Evolutionary conservation across 345 rosid genomes (phyloP), one percentile per base, ranked within the genome.

Genomic region (Populus ilicifolia): DNA sequence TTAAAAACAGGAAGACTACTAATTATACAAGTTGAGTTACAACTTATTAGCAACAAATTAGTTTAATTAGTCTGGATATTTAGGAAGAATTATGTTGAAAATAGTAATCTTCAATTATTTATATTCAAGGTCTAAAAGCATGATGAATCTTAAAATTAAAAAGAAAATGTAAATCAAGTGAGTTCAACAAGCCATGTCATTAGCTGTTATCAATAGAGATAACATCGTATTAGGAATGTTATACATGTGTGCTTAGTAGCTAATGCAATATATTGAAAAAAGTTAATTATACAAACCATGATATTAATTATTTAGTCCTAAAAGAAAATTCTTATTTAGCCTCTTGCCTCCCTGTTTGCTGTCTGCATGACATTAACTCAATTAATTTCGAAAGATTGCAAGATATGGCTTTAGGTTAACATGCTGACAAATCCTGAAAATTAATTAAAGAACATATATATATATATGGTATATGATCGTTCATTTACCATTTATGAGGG

Each of bases 271-370:
- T 14, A 14, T 14, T 21, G 10, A 52, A 52, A 20, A 0, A 52
- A 20, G 20, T 52, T 23, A 20, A 30, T 12, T 72, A 20, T 20
- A 21, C 9, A 30, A 71, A 71, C 38, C 20, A 20, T 33, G 12
- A 39, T 73, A 0, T 21, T 39, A 66, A 50, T 54, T 23, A 62
- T 62, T 25, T 10, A 23, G 4, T 35, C 33, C 13, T 17, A 29
- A 17, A 17, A 4, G 48, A 4, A 52, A 20, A 20, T 5, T 18
- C 8, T 9, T 12, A 41, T 41, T 16, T 16, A 30, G 67, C 63
- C 43, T 38, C 43, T 20, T 77, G 86, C 75, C 77, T 56, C 86
- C 84, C 68, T 38, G 74, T 77, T 83, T 71, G 77, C 14, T 43
- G 73, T 84, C 81, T 64, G 9, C 77, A 35, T 73, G 80, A 80